These are phyloP conservation scores for Saccharomycopsis amapae DNA, from an alignment of 805 yeast genomes.

Conservation along the genomic window DNA sequence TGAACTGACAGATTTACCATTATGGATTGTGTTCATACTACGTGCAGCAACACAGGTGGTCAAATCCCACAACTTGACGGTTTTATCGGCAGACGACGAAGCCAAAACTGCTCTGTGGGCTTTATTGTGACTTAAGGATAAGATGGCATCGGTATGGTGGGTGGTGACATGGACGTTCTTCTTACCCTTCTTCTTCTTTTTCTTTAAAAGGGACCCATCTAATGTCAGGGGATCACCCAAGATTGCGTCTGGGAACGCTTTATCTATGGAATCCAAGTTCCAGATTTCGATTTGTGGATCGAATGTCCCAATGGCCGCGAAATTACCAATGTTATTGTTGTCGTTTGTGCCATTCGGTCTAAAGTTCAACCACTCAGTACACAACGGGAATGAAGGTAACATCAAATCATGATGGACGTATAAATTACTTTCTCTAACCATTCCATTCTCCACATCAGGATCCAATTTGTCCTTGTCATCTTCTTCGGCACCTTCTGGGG, in stretches of 20 bases:
- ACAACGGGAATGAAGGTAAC: constrained; percentile 95
- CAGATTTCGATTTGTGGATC: constrained; percentile 97
- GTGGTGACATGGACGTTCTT: constrained; percentile 49
- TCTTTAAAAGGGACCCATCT: constrained; percentile 29
- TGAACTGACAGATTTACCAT: constrained; percentile 72
- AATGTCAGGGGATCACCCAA: constrained; percentile 65
- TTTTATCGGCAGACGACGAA: constrained; percentile 91
- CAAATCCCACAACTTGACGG: constrained; percentile 94
- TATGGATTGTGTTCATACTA: constrained; percentile 64
- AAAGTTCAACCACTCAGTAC: constrained; percentile 91
- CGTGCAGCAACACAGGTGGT: constrained; percentile 67
- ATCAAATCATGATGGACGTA: constrained; percentile 95
- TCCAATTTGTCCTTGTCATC: constrained; percentile 59
- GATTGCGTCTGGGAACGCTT: constrained; percentile 90
- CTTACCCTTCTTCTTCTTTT: constrained; percentile 40
- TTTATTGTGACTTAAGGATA: constrained; percentile 77
- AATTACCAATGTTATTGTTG: constrained; percentile 52
- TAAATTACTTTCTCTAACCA: constrained; percentile 63
- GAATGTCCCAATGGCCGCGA: constrained; percentile 94
- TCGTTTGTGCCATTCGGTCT: constrained; percentile 44
- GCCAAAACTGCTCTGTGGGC: constrained; percentile 79
- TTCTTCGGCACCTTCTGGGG: constrained; percentile 59
- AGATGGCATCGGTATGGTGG: constrained; percentile 91
- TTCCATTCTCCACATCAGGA: constrained; percentile 39
- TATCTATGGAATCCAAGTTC: constrained; percentile 89